Evolutionary conservation across 106 monocot species (phyloP).

Genomic region (Narthecium ossifragum): DNA sequence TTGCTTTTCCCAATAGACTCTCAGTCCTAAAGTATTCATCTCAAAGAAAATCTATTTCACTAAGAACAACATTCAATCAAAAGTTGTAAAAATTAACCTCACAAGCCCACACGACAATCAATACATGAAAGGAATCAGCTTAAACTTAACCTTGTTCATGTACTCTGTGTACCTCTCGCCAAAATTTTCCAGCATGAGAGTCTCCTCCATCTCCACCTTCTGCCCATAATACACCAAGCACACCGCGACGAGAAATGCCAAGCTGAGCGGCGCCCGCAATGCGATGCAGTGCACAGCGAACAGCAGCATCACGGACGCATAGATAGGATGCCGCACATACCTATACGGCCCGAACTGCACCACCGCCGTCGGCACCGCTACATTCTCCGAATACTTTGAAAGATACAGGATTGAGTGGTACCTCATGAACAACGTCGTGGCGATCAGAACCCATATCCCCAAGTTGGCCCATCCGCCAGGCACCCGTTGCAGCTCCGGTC

Average conservation of each 20-base stretch:
- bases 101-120: too few species aligned
- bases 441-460: conserved; percentile 46
- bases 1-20: too few species aligned
- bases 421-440: conserved; percentile 42
- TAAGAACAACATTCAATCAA: too few species aligned
- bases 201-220: conserved; percentile 75
- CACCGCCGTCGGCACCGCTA: conserved; percentile 46
- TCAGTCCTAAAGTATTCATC: too few species aligned
- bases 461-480: conserved; percentile 65
- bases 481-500: conserved; percentile 54
- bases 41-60: too few species aligned
- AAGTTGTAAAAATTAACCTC: too few species aligned
- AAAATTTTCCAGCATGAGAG: conserved; percentile 48
- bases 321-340: conserved; percentile 74
- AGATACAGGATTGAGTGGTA: conserved; percentile 69
- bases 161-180: conserved; percentile 56
- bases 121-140: conserved; percentile 60
- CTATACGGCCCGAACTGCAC: conserved; percentile 80
- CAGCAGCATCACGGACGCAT: conserved; percentile 63
- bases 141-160: conserved; percentile 64
- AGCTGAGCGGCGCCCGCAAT: conserved; percentile 55
- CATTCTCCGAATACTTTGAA: conserved; percentile 68
- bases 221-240: conserved; percentile 57
- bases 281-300: conserved; percentile 49
- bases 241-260: conserved; percentile 31